Evolutionary conservation across 495 filamentous ascomycete genomes (phyloP), one percentile per base, ranked within the genome.

Genomic region (Thermochaetoides thermophila): DNA sequence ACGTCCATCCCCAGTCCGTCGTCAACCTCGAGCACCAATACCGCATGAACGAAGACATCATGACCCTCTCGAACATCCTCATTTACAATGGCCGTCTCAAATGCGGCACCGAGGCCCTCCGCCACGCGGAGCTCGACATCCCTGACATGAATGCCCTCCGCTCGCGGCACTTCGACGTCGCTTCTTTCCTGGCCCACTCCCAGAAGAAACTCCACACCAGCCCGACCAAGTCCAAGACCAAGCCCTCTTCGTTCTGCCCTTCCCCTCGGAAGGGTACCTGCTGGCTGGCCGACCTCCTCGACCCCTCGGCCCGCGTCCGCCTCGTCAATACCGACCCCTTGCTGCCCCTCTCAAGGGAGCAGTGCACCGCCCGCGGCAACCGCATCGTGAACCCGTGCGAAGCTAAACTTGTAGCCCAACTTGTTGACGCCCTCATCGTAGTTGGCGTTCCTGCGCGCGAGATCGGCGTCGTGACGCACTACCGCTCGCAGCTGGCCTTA

Each of bases 401-500:
- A 56, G 81, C 77, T 0, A 66, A 63, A 4, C 64, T 96, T 21
- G 73, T 76, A 26, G 64, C 67, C 0, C 78, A 91, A 48, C 71
- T 95, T 17, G 84, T 94, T 20, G 71, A 82, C 42, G 60, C 73
- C 0, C 70, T 97, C 2, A 65, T 94, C 29, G 63, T 69, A 0
- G 67, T 69, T 6, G 89, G 89, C 18, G 68, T 94, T 11, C 63
- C 78, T 0, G 69, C 79, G 0, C 61, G 59, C 5, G 76, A 84
- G 27, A 87, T 97, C 30, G 89, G 89, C n/a, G 76, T 96, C 43
- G 93, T 97, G 51, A 92, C 89, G n/a, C 82, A 94, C 52, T 97
- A 97, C 60, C 81, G 87, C 41, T 86, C 81, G 19, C 89, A 97
- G 52, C 77, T 97, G 0, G 54, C 64, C 0, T 47, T 66, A 11